Conservation (phyloP, 2,329 filamentous ascomycete genomes). For the Cadophora malorum region DNA sequence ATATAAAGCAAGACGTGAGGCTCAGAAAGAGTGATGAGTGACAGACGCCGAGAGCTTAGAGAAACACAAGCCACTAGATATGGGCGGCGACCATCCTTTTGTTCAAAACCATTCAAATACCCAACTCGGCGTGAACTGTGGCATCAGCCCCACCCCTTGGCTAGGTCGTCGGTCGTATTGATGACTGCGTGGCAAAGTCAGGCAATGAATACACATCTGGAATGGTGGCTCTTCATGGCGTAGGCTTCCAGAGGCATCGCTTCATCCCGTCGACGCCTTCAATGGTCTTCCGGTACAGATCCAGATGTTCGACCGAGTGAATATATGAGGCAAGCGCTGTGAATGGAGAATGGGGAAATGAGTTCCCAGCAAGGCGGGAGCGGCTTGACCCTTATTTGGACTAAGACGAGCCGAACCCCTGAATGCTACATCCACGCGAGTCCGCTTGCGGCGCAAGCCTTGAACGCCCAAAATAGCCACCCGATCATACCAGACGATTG, state of each 20-base stretch:
- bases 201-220: conserved; percentile 6
- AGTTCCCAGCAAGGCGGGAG: conserved; percentile 16
- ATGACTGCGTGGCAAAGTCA: conserved; percentile 9
- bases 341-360: conserved; percentile 12
- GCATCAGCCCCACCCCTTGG: neutral
- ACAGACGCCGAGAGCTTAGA: neutral
- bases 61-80: conserved; percentile 2
- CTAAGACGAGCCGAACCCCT: conserved; percentile 13
- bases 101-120: neutral
- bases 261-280: neutral
- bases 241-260: conserved; percentile 9
- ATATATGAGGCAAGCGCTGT: conserved; percentile 3
- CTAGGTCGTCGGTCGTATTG: neutral
- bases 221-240: conserved; percentile 1
- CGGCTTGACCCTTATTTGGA: conserved; percentile 13
- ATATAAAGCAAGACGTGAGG: conserved; percentile 25
- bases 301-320: neutral
- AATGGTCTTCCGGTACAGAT: neutral
- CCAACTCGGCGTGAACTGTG: neutral
- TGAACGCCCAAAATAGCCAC: conserved; percentile 10
- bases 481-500: neutral
- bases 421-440: conserved; percentile 11
- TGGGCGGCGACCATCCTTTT: conserved; percentile 11
- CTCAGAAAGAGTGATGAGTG: conserved; percentile 34
- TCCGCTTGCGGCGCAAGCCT: neutral